Base-by-base conservation (phyloP, 163 green algal species). In the Botryococcus braunii region DNA sequence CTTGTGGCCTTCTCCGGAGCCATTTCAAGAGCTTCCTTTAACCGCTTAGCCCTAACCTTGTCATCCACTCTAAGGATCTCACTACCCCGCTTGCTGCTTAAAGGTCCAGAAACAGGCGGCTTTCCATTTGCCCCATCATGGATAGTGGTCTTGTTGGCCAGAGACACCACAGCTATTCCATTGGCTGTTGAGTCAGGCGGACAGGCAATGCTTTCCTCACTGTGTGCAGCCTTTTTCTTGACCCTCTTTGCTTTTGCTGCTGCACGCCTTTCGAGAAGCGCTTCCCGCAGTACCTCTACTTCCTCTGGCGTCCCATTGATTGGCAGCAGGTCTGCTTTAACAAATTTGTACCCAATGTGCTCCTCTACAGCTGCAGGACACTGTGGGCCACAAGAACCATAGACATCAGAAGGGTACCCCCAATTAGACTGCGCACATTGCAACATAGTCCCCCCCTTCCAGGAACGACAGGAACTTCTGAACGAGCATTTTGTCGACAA, bases 261-360 rank as follows among this genome's bases (percentile, higher is more conserved):
- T 7, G 77, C 75, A 4, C 84, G 63, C 47, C 58, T 46, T 1
- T 69, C 72, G 35, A 82, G 58, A 66, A 91, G 73, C 35, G 46
- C 50, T 11, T 89, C 79, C 23, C 75, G 71, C 52, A 89, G 62
- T 27, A 48, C 62, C 46, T 78, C 69, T 40, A 85, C 61, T 70
- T 90, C 80, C 36, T 89, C 85, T 41, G 78, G 78, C 1, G 68
- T 77, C 1, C 85, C 84, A 73, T 97, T 96, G 46, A 97, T 60
- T 0, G 79, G 79, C 6, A 95, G 70, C 21, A 79, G 58, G 29
- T 93, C 82, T 2, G 77, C 73, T 23, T 72, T 23, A 7, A 65
- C 36, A 66, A 73, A 82, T 37, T 76, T 80, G 11, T 71, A 69
- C 1, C 89, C 94, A 17, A 87, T 77, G 50, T 89, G 61, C 65